Base-by-base conservation (phyloP, 1,139 yeast species). In the Debaryomycetaceae sp. region DNA sequence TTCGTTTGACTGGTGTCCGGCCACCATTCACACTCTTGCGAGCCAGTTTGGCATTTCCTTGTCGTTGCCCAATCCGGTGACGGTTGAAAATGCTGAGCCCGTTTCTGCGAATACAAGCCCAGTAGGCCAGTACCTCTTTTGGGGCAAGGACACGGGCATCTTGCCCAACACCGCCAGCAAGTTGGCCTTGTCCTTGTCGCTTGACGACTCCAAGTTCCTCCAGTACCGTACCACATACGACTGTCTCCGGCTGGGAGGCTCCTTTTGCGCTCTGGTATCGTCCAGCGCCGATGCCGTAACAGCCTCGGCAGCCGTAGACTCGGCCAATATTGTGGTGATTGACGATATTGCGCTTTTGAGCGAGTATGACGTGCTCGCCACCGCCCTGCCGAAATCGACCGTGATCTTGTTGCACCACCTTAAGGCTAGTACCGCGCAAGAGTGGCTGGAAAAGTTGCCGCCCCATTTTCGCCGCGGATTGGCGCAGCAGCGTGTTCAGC, bases 201-300 rank as follows among this genome's bases (percentile, higher is more conserved):
- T 81, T 45, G 85, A 77, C 43, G 70, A 72, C 35, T 49, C 62
- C 32, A 62, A 71, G 36, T 49, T 56, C 20, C 67, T 82, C 37
- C 57, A 67, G 34, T 67, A 72, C 48, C 66, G 81, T 51, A 69
- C 77, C 31, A 72, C 70, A 43, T 85, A 62, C 44, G 95, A 87
- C 51, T 85, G 82, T 48, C 57, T 71, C 15, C 68, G 68, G 27
- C 92, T 90, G 23, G 93, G 92, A 24, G 95, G 95, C 37, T 51
- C 73, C n/a, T 75, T 78, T 51, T 85, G 80, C 51, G 68, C 87
- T n/a, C 87, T 81, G 48, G 53, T 86, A 33, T 60, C 67, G 14
- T 62, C 76, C 10, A 51, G 63, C 12, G 24, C 39, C 6, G 30
- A 26, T 19, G 38, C 45, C 21, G 38, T 40, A 11, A 41, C 50